Conservation (phyloP, 2,329 filamentous ascomycete species). For the Chrysosporium queenslandicum region DNA sequence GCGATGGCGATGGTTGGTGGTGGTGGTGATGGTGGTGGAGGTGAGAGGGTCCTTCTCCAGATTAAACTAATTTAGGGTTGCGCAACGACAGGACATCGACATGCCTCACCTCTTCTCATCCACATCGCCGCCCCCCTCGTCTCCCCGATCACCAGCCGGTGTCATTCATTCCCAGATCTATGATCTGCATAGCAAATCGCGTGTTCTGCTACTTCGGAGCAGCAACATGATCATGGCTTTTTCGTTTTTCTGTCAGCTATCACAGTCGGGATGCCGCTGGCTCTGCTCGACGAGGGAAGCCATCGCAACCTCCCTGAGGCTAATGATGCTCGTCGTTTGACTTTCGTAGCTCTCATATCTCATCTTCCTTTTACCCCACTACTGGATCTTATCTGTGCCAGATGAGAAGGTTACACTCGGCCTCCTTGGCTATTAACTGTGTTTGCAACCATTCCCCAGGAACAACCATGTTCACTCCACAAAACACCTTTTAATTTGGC, state of each 20-base stretch:
- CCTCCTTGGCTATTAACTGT: constrained; percentile 1
- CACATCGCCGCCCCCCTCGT: neutral
- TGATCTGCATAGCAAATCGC: neutral
- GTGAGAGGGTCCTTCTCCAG: neutral
- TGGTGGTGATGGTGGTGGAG: neutral
- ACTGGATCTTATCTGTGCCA: constrained; percentile 1
- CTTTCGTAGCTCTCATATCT: neutral
- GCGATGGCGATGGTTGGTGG: neutral
- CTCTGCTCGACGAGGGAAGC: neutral
- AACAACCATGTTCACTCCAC: constrained; percentile 9
- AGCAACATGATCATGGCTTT: no score
- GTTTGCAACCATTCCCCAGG: constrained; percentile 6
- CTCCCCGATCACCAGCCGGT: neutral
- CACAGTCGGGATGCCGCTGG: neutral
- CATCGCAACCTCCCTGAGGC: neutral
- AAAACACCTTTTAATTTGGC: constrained; percentile 2
- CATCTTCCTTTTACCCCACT: neutral
- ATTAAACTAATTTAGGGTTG: constrained; percentile 6
- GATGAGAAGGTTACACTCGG: constrained; percentile 9
- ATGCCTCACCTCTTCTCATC: neutral
- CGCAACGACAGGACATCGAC: neutral
- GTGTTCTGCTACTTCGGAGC: neutral
- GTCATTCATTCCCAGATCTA: neutral
- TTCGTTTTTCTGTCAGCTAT: no score
- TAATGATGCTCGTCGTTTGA: neutral